phyloP scores from a whole-genome alignment of 2,329 filamentous ascomycete genomes.

The Diaporthe helianthi region DNA sequence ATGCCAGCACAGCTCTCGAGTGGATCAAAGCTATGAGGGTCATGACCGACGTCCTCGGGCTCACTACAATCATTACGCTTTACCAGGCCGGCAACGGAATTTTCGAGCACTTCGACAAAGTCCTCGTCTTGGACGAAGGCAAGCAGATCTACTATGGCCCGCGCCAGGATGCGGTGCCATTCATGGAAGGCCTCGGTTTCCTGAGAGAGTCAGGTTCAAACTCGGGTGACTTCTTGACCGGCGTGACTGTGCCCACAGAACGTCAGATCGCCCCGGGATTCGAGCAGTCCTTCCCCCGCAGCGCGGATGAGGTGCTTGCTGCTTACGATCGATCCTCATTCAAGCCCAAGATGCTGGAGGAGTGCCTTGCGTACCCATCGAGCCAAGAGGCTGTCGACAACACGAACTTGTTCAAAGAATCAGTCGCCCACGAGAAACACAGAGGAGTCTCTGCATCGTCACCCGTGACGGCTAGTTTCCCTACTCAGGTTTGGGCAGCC shows the following conservation, averaged over 20 bases:
- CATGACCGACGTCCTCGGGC: conserved; percentile 67
- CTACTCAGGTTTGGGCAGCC: conserved; percentile 62
- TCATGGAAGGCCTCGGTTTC: conserved; percentile 71
- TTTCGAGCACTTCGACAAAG: conserved; percentile 74
- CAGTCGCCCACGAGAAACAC: conserved; percentile 61
- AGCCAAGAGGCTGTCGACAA: conserved; percentile 54
- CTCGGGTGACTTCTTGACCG: conserved; percentile 70
- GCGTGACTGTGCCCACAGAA: conserved; percentile 72
- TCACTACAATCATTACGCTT: conserved; percentile 67
- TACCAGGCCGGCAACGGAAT: conserved; percentile 77
- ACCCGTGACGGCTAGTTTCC: conserved; percentile 62
- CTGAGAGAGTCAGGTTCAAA: conserved; percentile 67
- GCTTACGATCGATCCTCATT: conserved; percentile 61
- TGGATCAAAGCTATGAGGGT: conserved; percentile 67
- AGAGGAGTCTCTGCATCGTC: conserved; percentile 60
- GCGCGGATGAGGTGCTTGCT: conserved; percentile 50
- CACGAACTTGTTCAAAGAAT: conserved; percentile 61
- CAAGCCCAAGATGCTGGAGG: conserved; percentile 56
- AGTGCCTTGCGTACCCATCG: conserved; percentile 63
- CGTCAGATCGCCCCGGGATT: conserved; percentile 60
- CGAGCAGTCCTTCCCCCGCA: conserved; percentile 54
- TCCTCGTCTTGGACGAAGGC: conserved; percentile 71
- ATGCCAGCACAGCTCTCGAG: conserved; percentile 60
- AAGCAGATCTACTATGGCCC: conserved; percentile 72
- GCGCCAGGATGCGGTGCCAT: conserved; percentile 62